A percentile compares a stretch with the other conserved stretches of the same genome.
phyloP scores from a whole-genome alignment of 768 basidiomycete genomes.

The Hirschioporus abietinus region DNA sequence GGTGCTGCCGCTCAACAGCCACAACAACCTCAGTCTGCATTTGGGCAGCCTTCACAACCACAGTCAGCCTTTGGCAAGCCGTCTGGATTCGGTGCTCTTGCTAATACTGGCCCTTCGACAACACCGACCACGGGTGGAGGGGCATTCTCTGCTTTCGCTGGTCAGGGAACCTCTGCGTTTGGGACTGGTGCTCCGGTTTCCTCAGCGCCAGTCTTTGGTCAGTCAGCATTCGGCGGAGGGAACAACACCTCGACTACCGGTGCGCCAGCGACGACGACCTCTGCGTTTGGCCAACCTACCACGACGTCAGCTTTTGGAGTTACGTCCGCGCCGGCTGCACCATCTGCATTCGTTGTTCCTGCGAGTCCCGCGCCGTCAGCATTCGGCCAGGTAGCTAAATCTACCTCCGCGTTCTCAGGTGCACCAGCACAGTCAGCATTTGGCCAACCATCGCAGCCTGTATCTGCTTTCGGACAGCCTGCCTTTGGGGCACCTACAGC shows the following conservation, averaged over 20 bases:
- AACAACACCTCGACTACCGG: conserved; percentile 14
- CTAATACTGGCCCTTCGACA: neutral
- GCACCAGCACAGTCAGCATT: conserved; percentile 30
- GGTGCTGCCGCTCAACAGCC: conserved; percentile 9
- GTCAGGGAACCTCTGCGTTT: conserved; percentile 23
- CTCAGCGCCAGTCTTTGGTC: neutral
- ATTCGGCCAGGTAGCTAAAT: conserved; percentile 25
- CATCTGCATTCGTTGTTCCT: conserved; percentile 35
- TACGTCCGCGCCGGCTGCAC: conserved; percentile 15
- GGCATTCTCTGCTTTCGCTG: conserved; percentile 13
- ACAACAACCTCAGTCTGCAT: conserved; percentile 17
- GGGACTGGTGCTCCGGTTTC: conserved; percentile 15
- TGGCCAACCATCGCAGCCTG: conserved; percentile 28
- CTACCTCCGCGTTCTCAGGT: conserved; percentile 27
- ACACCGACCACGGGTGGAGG: conserved; percentile 6
- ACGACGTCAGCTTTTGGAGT: conserved; percentile 17
- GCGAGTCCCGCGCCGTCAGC: conserved; percentile 27
- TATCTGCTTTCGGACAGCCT: conserved; percentile 27
- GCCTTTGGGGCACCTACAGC: neutral
- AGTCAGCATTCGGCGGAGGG: conserved; percentile 5
- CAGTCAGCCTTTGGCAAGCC: conserved; percentile 28
- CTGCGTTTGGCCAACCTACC: conserved; percentile 19
- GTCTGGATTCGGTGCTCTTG: conserved; percentile 12
- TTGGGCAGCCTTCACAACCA: conserved; percentile 20
- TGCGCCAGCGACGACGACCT: conserved; percentile 5